These are phyloP conservation scores for Spongispora temasekensis DNA, from an alignment of 1,284 basidiomycete genomes.

Conservation along the genomic window DNA sequence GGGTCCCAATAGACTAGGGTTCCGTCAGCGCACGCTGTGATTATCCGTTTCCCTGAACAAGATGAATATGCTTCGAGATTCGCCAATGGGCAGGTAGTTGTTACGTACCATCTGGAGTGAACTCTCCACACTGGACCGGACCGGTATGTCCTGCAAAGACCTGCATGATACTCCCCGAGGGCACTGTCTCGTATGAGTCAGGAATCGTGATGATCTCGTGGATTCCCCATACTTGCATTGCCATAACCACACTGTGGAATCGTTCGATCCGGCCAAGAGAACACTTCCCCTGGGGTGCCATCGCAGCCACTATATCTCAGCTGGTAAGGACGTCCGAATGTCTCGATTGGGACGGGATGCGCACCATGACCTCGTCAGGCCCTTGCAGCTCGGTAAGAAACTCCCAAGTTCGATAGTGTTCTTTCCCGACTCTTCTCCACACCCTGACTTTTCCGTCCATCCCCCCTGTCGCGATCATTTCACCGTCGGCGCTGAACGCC, in stretches of 20 bases:
- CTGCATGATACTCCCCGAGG: constrained; percentile 92
- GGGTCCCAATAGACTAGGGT: constrained; percentile 93
- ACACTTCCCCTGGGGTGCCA: constrained; percentile 97
- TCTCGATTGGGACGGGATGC: constrained; percentile 35
- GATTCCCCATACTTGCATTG: constrained; percentile 61
- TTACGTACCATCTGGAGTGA: constrained; percentile 82
- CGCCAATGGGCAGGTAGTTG: background rate
- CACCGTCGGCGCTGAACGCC: constrained; percentile 86
- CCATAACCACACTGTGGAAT: constrained; percentile 98
- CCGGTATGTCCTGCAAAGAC: constrained; percentile 92
- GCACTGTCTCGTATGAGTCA: constrained; percentile 57
- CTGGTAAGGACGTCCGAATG: background rate
- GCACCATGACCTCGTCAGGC: constrained; percentile 91
- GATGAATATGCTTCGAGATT: constrained; percentile 6
- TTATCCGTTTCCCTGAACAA: constrained; percentile 77
- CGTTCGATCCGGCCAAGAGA: constrained; percentile 89
- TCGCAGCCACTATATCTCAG: constrained; percentile 70
- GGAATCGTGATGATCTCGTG: constrained; percentile 3
- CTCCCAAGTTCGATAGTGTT: constrained; percentile 83
- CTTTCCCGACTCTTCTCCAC: constrained; percentile 81
- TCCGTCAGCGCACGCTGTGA: constrained; percentile 87
- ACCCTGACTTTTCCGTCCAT: constrained; percentile 96
- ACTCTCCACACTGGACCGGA: constrained; percentile 85
- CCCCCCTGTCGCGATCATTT: constrained; percentile 92
- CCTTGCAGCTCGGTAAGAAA: constrained; percentile 92